phyloP scores from a whole-genome alignment of 1,284 basidiomycete species.

The Rhodotorula sp. region DNA sequence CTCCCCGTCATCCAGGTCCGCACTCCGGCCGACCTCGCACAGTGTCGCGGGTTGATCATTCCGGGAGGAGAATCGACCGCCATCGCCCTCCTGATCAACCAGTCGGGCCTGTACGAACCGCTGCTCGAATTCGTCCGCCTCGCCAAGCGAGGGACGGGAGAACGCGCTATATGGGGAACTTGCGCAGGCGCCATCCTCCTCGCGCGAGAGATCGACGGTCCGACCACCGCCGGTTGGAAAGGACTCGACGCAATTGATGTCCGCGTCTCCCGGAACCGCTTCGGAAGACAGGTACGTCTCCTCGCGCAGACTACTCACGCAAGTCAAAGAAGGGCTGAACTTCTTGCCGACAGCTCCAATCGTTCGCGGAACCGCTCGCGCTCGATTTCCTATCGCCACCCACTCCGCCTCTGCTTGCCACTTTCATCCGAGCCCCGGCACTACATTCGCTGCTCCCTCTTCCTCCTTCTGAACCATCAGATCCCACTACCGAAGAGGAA shows the following conservation, averaged over 20 bases:
- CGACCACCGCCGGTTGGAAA: constrained; percentile 82
- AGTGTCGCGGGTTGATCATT: constrained; percentile 82
- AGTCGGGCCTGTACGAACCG: constrained; percentile 75
- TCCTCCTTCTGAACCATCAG: background rate
- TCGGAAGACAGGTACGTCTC: constrained; percentile 59
- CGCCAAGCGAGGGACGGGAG: constrained; percentile 49
- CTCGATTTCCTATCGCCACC: constrained; percentile 65
- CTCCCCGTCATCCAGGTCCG: constrained; percentile 65
- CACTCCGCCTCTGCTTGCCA: constrained; percentile 68
- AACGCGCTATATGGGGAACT: constrained; percentile 86
- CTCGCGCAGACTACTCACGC: too few species aligned
- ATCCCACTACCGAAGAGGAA: constrained; percentile 13
- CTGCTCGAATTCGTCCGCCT: constrained; percentile 62
- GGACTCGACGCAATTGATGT: constrained; percentile 79
- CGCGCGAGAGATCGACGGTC: constrained; percentile 59
- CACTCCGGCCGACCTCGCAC: constrained; percentile 67
- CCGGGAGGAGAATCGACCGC: constrained; percentile 91
- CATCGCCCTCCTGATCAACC: constrained; percentile 76
- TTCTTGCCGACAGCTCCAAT: too few species aligned
- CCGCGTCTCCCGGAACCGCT: constrained; percentile 73
- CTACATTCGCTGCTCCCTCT: constrained; percentile 34
- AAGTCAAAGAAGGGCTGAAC: too few species aligned
- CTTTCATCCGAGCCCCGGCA: constrained; percentile 94
- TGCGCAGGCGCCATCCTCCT: constrained; percentile 96
- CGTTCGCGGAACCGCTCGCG: constrained; percentile 75